phyloP scores from a whole-genome alignment of 805 yeast species.

The Suhomyces canberraensis region DNA sequence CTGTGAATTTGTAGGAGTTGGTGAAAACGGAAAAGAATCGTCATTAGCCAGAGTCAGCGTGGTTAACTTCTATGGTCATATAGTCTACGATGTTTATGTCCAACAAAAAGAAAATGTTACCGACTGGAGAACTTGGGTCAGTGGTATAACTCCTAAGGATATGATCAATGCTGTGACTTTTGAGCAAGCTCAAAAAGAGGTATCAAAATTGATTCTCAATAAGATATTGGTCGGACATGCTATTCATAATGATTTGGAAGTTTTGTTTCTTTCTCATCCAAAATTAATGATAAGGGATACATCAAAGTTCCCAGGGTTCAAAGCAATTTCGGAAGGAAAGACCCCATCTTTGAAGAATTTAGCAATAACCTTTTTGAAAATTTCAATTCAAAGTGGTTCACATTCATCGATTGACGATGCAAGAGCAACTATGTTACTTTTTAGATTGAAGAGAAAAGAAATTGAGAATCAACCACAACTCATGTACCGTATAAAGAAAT shows the following conservation, averaged over 20 bases:
- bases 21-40: slow-evolving; percentile 64
- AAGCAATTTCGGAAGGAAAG: slow-evolving; percentile 59
- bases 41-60: slow-evolving; percentile 84
- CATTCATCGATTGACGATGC: slow-evolving; percentile 94
- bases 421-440: slow-evolving; percentile 80
- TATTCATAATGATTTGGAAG: slow-evolving; percentile 70
- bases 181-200: slow-evolving; percentile 60
- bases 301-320: slow-evolving; percentile 55
- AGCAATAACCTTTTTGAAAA: slow-evolving; percentile 50
- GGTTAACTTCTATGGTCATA: slow-evolving; percentile 77
- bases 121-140: slow-evolving; percentile 91
- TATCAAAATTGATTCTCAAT: slow-evolving; percentile 49
- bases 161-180: slow-evolving; percentile 68
- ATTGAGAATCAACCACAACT: slow-evolving; percentile 43
- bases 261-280: slow-evolving; percentile 68
- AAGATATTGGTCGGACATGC: slow-evolving; percentile 82
- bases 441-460: slow-evolving; percentile 56
- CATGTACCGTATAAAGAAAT: slow-evolving; percentile 1
- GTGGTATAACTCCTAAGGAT: slow-evolving; percentile 73
- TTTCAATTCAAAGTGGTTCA: slow-evolving; percentile 66
- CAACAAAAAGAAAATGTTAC: slow-evolving; percentile 72
- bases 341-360: slow-evolving; percentile 72
- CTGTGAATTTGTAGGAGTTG: slow-evolving; percentile 94
- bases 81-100: slow-evolving; percentile 71
- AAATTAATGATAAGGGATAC: slow-evolving; percentile 68